These are phyloP conservation scores for Escallonia rubra DNA, from an alignment of 129 eudicot genomes.

Conservation along the genomic window DNA sequence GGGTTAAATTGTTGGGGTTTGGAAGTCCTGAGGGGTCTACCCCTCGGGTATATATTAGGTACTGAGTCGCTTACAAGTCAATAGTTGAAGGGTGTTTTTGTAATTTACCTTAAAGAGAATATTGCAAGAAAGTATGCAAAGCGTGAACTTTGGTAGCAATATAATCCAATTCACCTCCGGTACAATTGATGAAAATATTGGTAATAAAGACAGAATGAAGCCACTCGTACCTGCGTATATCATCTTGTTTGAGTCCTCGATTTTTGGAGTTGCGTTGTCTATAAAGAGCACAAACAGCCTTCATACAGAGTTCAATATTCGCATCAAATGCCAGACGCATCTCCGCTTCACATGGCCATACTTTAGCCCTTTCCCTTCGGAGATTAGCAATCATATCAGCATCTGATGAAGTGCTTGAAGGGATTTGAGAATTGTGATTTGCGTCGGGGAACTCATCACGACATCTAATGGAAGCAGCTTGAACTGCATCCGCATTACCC, in stretches of 20 bases:
- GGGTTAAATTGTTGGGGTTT: too few relatives aligned
- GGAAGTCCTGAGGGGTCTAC: too few relatives aligned
- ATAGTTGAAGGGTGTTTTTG: not conserved
- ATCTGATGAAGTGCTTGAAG: not conserved
- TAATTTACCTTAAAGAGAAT: not conserved
- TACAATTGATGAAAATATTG: not conserved
- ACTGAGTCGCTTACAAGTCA: not conserved
- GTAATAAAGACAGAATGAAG: not conserved
- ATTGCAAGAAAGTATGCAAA: not conserved
- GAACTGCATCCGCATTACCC: not conserved
- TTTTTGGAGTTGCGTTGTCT: constrained; percentile 12
- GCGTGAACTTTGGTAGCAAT: constrained; percentile 1
- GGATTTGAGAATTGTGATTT: not conserved
- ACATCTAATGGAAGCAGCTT: constrained; percentile 1
- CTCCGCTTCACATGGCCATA: constrained; percentile 26
- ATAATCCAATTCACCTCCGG: not conserved
- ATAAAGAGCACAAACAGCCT: constrained; percentile 48
- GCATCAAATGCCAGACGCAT: constrained; percentile 22
- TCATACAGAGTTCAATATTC: constrained; percentile 38
- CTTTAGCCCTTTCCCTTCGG: not conserved
- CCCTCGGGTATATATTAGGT: too few relatives aligned
- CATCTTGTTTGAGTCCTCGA: not conserved
- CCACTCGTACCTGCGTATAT: constrained; percentile 16
- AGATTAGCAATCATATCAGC: not conserved
- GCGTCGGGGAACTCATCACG: constrained; percentile 1